Base-by-base conservation (phyloP, 2,329 filamentous ascomycete species). In the Apiospora kogelbergensis region DNA sequence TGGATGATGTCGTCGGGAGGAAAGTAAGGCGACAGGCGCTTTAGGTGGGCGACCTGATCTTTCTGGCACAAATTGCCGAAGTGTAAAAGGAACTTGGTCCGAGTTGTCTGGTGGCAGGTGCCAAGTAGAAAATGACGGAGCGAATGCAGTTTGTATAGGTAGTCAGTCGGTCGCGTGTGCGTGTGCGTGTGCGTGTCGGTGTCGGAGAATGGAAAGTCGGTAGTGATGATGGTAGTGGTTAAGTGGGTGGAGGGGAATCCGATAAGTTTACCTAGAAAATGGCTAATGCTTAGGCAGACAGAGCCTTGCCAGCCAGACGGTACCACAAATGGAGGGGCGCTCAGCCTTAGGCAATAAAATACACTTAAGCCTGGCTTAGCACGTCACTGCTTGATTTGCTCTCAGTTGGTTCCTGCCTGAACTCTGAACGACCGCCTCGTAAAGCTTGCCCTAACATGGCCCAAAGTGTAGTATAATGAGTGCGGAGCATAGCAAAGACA, bases 271-370 rank as follows among this genome's bases (percentile, higher is more conserved):
- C 26, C 26, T 57, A 33, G 48, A 60, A 60, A 60, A 37, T n/a
- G 53, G n/a, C n/a, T 60, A 60, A n/a, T n/a, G n/a, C n/a, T n/a
- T n/a, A n/a, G n/a, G n/a, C n/a, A n/a, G 53, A 30, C 53, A 60
- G 53, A 60, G 53, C 53, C 53, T 60, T 60, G 53, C 53, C 30
- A 13, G 20, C 48, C 53, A 60, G 53, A 17, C 53, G 53, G 53
- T 60, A 60, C 53, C 53, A 60, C 53, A 60, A 60, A 60, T 60
- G 53, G 53, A 60, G 53, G 53, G 53, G 53, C 53, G 26, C 53
- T 60, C 30, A 60, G 53, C 53, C 53, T 60, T 60, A 60, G 26
- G 53, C 37, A 60, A 60, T 37, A 33, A 33, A 33, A 33, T 33
- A 33, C 40, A 42, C 40, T 42, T 15, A 15, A 42, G 40, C 11